phyloP scores from a whole-genome alignment of 345 rosid genomes.

The Microcos paniculata region DNA sequence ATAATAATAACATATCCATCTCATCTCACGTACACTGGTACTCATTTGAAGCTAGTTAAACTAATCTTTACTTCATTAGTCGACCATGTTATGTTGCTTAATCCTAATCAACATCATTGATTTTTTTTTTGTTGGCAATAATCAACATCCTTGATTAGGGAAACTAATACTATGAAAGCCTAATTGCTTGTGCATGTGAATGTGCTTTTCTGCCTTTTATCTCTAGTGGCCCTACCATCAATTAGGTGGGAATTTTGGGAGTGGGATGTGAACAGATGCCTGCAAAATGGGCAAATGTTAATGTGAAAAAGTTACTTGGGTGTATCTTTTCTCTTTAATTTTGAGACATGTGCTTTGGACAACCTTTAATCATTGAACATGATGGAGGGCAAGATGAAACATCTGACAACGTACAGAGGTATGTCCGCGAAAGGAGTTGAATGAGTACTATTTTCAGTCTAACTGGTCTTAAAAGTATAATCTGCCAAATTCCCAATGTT shows the following conservation, averaged over 20 bases:
- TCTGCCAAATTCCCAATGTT: neutral
- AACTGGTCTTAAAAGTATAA: neutral
- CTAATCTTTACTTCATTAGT: no score
- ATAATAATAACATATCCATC: neutral
- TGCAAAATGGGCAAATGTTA: neutral
- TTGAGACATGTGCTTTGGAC: constrained; percentile 22
- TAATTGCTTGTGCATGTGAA: neutral
- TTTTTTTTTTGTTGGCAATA: no score
- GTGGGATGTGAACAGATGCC: neutral
- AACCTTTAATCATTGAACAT: constrained; percentile 29
- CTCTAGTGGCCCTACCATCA: neutral
- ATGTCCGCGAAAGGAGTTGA: constrained; percentile 18
- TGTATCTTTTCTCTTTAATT: neutral
- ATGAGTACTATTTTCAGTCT: neutral
- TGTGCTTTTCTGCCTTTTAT: neutral
- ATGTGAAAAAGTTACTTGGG: neutral
- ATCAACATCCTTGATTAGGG: neutral
- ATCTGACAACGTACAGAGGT: constrained; percentile 9
- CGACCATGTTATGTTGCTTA: no score
- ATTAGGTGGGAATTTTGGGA: neutral
- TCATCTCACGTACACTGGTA: no score
- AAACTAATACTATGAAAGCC: neutral
- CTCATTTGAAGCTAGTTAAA: no score
- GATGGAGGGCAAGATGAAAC: constrained; percentile 10
- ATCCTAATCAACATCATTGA: no score